Percentiles rank a stretch among this genome's conserved stretches.
Conservation (phyloP, 352 stramenopile genomes). For the Phytophthora cryptogea region DNA sequence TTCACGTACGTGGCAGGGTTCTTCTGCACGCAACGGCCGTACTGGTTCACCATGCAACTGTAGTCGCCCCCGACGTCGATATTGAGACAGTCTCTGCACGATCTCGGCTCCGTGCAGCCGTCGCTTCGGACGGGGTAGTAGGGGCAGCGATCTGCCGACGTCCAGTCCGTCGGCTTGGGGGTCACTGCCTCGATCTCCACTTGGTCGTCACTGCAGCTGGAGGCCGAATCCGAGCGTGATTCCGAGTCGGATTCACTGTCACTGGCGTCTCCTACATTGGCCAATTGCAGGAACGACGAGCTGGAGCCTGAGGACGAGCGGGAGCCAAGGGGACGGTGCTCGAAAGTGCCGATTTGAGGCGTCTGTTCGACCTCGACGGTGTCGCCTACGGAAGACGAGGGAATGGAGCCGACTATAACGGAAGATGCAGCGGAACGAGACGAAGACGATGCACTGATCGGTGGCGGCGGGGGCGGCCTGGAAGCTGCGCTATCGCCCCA, state of each 20-base stretch:
- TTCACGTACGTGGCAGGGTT: slow-evolving; percentile 16
- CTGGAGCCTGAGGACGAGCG: slow-evolving; percentile 16
- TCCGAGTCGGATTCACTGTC: neutral
- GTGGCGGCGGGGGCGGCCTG: neutral
- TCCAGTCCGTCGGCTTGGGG: slow-evolving; percentile 28
- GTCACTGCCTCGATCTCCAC: slow-evolving; percentile 30
- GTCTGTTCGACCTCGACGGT: neutral
- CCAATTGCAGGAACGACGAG: neutral
- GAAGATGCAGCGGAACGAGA: slow-evolving; percentile 12
- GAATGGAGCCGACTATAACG: neutral
- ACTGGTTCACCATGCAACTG: slow-evolving; percentile 49
- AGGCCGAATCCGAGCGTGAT: neutral
- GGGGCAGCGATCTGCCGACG: slow-evolving; percentile 27
- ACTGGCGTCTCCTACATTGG: slow-evolving; percentile 13
- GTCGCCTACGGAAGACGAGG: neutral
- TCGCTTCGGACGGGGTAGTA: slow-evolving; percentile 32
- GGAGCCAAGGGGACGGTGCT: slow-evolving; percentile 1
- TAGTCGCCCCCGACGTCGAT: slow-evolving; percentile 35
- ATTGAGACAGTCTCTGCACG: slow-evolving; percentile 71
- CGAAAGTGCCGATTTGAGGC: neutral
- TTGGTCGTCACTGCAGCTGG: slow-evolving; percentile 19
- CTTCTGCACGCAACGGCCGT: slow-evolving; percentile 49
- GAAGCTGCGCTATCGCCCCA: slow-evolving; percentile 8
- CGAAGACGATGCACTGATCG: slow-evolving; percentile 5
- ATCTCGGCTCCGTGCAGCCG: slow-evolving; percentile 47